Base-by-base conservation (phyloP, 257 asterid species). In the Buddleja alternifolia region DNA sequence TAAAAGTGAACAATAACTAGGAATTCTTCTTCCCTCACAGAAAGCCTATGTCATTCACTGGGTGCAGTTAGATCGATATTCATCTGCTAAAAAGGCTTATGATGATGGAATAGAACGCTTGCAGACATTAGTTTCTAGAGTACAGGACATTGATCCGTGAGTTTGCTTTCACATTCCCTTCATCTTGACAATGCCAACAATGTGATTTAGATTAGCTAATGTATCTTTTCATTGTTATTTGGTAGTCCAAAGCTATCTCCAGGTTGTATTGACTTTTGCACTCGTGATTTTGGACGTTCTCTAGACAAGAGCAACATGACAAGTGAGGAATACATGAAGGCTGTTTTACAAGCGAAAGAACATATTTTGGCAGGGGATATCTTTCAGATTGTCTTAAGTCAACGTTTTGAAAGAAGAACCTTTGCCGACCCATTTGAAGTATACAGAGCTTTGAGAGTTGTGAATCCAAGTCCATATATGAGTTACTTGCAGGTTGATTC, bases 401-500 rank as follows among this genome's bases (percentile, higher is more conserved):
- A 93, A 64, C 95, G 97, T 8, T 93, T 88, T 60, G 97, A 88
- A 64, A 81, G 81, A 70, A 79, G 95, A 78, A 93, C 96, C 41
- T 90, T 84, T 82, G 96, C 97, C 41, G 90, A 90, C 61, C 99
- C 99, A 4, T 93, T 88, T 74, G 97, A 93, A 82, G 80, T 93
- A 37, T 93, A 93, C 66, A 80, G 99, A 83, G 88, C 99, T 74
- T 55, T 93, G 72, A 87, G 97, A 83, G 80, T 87, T 69, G 96
- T 83, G 73, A 93, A 90, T 83, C 99, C 96, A 20, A 93, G 99
- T 78, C 96, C 99, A 55, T 84, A 86, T 63, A 93, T 93, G 97
- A 76, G 83, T 66, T 93, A 93, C 72, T 58, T 90, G 71, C 97
- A 93, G 88, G 97, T 88, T 40, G 29, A 50, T 72, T 45, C 44